Conservation (phyloP, 2,329 filamentous ascomycete genomes). For the Davidsoniella australis region DNA sequence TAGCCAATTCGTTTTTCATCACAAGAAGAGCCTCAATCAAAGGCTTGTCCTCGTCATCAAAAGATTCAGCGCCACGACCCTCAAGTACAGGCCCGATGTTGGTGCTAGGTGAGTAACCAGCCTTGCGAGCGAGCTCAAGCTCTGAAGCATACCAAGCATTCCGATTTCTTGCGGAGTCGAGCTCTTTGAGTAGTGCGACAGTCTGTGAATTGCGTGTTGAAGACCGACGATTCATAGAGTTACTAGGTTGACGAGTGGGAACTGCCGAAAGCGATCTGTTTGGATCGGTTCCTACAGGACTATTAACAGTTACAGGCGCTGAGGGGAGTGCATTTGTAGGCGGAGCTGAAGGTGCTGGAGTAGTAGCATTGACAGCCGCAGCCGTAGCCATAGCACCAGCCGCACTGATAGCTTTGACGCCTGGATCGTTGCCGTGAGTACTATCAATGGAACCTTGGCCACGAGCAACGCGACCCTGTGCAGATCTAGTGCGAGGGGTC, state of each 20-base stretch:
- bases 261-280: background rate
- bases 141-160: slow-evolving; percentile 98
- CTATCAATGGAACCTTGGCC: slow-evolving; percentile 53
- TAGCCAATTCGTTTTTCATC: slow-evolving; percentile 77
- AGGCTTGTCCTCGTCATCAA: slow-evolving; percentile 82
- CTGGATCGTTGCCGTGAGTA: slow-evolving; percentile 34
- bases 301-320: background rate
- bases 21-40: slow-evolving; percentile 80
- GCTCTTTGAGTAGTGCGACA: slow-evolving; percentile 65
- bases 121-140: slow-evolving; percentile 75
- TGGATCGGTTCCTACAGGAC: slow-evolving; percentile 5
- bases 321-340: slow-evolving; percentile 3
- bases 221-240: slow-evolving; percentile 41
- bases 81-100: slow-evolving; percentile 59
- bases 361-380: slow-evolving; percentile 1
- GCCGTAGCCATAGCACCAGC: slow-evolving; percentile 18
- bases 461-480: slow-evolving; percentile 18
- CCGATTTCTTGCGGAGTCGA: slow-evolving; percentile 66
- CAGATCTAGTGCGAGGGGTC: slow-evolving; percentile 9
- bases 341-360: slow-evolving; percentile 4
- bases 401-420: slow-evolving; percentile 23
- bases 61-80: slow-evolving; percentile 56
- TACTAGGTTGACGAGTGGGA: slow-evolving; percentile 37
- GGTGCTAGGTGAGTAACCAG: slow-evolving; percentile 63
- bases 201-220: slow-evolving; percentile 47